Evolutionary conservation across 1,284 basidiomycete genomes (phyloP), one percentile per base, ranked within the genome.

Genomic region (Malassezia caprae): DNA sequence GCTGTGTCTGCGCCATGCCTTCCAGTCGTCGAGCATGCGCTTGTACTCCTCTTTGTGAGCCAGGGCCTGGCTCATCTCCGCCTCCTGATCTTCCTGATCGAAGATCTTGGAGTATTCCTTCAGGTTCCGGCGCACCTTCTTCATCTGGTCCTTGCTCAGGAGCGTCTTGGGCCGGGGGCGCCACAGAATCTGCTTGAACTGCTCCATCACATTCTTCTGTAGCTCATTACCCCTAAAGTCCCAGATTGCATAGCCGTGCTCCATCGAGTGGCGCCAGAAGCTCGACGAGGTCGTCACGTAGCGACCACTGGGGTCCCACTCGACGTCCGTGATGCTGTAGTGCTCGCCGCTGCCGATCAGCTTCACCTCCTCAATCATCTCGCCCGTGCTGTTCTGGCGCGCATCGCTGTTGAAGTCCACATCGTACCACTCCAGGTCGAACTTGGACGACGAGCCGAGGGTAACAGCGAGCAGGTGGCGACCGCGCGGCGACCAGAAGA

Each of bases 181-280:
- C 94, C 94, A 99, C 56, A 96, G 81, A 77, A 98, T 90, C 77
- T 98, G 94, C 80, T 98, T 98, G 82, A 98, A 98, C 58, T 87
- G 84, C 74, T 98, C 94, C 61, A 87, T 80, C 58, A 90, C 83
- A 58, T 86, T 83, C 77, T 91, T 91, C 71, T 85, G 81, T 42
- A 96, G 80, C 77, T 94, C 88, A 72, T 88, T 84, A 24, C 94
- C 94, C 58, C 86, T 87, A 81, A 96, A 96, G 78, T 96, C 91
- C 91, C 93, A 98, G 63, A 99, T 84, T 11, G 85, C 86, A 75
- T 86, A 99, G 39, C 94, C 94, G 64, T 96, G 89, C 76, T 98
- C 94, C 66, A 96, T 90, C 68, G 87, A 87, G 73, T 89, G 87
- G 67, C 88, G 84, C 93, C 94, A 99, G 17, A 87, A 85, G 68